Conservation (phyloP, 768 basidiomycete species). For the Cantharellus cinnabarinus region DNA sequence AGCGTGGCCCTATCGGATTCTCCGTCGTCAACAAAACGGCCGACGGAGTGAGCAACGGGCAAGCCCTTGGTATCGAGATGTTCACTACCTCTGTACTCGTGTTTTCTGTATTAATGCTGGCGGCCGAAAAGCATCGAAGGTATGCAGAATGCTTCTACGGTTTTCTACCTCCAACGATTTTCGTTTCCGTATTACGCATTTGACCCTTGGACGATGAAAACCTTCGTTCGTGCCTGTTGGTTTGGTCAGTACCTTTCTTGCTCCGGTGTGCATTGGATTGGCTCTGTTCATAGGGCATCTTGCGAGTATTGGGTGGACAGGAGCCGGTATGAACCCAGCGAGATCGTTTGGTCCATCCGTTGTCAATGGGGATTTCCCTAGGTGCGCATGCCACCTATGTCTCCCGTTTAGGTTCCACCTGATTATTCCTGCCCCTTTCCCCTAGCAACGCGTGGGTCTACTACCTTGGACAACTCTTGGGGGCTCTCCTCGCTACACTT, state of each 20-base stretch:
- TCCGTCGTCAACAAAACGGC: conserved; percentile 21
- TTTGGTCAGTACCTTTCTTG: background rate
- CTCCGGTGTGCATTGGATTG: conserved; percentile 40
- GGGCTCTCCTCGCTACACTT: background rate
- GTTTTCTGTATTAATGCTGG: conserved; percentile 24
- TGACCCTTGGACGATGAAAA: no score
- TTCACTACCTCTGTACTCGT: conserved; percentile 9
- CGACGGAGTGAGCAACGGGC: background rate
- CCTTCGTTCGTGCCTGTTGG: background rate
- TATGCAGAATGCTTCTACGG: conserved; percentile 36
- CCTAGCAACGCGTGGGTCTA: background rate
- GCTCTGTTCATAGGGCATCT: conserved; percentile 39
- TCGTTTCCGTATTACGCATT: no score
- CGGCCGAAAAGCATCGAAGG: conserved; percentile 39
- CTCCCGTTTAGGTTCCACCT: background rate
- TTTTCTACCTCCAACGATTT: conserved; percentile 20
- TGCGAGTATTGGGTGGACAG: conserved; percentile 22
- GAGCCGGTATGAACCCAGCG: conserved; percentile 48
- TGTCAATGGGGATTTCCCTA: conserved; percentile 29
- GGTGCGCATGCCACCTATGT: background rate
- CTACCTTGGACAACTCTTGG: background rate
- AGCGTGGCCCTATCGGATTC: background rate
- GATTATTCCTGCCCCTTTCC: background rate
- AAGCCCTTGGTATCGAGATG: conserved; percentile 9
- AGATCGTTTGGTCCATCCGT: conserved; percentile 52